Evolutionary conservation across 768 basidiomycete species (phyloP).

Genomic region (Lentinula aciculospora): DNA sequence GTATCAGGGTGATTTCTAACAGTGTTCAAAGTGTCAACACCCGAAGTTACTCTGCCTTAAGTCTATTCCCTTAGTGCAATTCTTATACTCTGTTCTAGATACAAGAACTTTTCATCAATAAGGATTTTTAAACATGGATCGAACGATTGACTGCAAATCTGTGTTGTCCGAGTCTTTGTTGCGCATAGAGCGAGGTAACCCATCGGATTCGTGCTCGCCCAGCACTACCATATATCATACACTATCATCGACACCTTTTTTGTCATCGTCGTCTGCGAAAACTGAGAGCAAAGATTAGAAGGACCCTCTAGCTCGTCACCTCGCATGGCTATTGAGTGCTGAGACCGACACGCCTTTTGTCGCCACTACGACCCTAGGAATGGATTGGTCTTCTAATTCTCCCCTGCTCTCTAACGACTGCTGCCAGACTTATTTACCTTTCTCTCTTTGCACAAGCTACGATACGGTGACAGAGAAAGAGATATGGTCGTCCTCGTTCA

Average conservation of each 20-base stretch:
- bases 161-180: no score
- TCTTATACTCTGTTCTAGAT: constrained; percentile 46
- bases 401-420: constrained; percentile 32
- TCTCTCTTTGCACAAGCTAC: constrained; percentile 65
- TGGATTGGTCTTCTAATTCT: constrained; percentile 15
- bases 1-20: no score
- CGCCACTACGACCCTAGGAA: no score
- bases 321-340: constrained; percentile 33
- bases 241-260: not conserved
- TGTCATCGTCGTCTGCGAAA: not conserved
- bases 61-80: no score
- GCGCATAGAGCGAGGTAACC: no score
- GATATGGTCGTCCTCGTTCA: constrained; percentile 88
- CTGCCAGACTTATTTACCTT: constrained; percentile 77
- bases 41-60: no score
- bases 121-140: not conserved
- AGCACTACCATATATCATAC: no score
- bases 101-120: not conserved
- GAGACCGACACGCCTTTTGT: constrained; percentile 11
- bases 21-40: no score
- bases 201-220: no score
- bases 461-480: constrained; percentile 64
- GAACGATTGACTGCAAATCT: no score
- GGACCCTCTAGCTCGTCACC: not conserved
- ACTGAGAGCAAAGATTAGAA: constrained; percentile 27